Evolutionary conservation across 2,329 filamentous ascomycete genomes (phyloP).

Genomic region (Botrytis elliptica): DNA sequence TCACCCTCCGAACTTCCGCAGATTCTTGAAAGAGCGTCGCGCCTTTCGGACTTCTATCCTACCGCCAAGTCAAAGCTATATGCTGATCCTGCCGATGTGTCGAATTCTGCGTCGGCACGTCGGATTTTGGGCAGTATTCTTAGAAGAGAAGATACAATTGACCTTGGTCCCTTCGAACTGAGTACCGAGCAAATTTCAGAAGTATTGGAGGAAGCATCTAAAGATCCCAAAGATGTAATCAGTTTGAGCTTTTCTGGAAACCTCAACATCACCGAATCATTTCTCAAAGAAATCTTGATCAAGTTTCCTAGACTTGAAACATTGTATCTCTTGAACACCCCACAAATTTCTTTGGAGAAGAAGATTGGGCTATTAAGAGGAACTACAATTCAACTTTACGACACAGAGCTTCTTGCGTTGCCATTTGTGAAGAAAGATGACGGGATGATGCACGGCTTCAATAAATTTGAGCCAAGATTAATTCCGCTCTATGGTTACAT

Average conservation of each 20-base stretch:
- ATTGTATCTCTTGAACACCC: slow-evolving; percentile 6
- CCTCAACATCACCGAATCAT: not conserved
- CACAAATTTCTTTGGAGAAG: not conserved
- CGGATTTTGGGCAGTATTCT: slow-evolving; percentile 2
- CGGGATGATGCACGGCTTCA: not conserved
- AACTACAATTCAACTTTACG: not conserved
- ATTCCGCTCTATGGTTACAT: not conserved
- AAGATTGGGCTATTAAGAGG: slow-evolving; percentile 12
- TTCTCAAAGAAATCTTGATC: not conserved
- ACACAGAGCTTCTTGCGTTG: slow-evolving; percentile 13
- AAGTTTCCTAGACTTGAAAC: slow-evolving; percentile 1
- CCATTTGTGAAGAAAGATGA: not conserved
- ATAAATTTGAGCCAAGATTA: not conserved
- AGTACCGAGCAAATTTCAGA: not conserved
- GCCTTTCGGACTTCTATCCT: slow-evolving; percentile 14
- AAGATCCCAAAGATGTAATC: not conserved
- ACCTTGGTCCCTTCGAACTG: slow-evolving; percentile 14
- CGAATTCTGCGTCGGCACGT: slow-evolving; percentile 8
- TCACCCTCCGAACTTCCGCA: not conserved
- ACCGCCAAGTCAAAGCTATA: slow-evolving; percentile 12
- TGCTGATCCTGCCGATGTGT: slow-evolving; percentile 1
- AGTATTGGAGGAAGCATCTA: slow-evolving; percentile 3
- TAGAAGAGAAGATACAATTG: not conserved
- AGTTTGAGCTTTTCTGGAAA: slow-evolving; percentile 17
- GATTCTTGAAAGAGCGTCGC: slow-evolving; percentile 13